Evolutionary conservation across 768 basidiomycete genomes (phyloP), one percentile per base, ranked within the genome.

Genomic region (Boletus pseudo-olivaceus): DNA sequence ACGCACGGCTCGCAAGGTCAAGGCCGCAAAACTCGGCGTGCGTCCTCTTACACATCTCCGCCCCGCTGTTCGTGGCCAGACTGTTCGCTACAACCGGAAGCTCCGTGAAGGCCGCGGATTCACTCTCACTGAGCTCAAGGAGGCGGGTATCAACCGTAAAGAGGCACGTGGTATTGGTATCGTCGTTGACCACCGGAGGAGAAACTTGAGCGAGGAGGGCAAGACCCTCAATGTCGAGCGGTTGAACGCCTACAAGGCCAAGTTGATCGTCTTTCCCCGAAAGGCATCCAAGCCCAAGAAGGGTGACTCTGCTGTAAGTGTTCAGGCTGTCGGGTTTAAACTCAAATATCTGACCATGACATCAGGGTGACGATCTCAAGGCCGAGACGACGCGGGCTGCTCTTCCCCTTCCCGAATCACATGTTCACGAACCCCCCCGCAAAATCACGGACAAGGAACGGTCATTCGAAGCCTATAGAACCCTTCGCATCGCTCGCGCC

Each of bases 71-170:
- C 94, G 93, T 73, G 92, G 81, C 56, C 96, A 93, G 67, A 98
- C 96, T 58, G 82, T 96, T 64, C 93, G 93, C 64, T 99, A 98
- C 87, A 99, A 98, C 83, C 85, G 89, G 75, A 97, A 97, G 76
- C 73, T 98, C 67, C 91, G 97, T 62, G 90, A 94, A 72, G 96
- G 96, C 54, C 91, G 95, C 68, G 96, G 97, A 51, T 98, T 98
- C 82, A 94, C 95, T 57, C 78, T 92, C 43, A 82, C 82, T 44
- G 97, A 99, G 75, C 82, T 99, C 72, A 97, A 94, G 80, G 92
- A 90, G 70, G 97, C 95, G 58, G 97, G 97, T 45, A 82, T 99
- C 70, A 87, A 89, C 64, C 84, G 82, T 76, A 97, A 96, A 79
- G 89, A 93, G 76, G 97, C 97, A 20, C 83, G 87, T 45, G 85